phyloP scores from a whole-genome alignment of 495 filamentous ascomycete genomes.

The Daldinia decipiens region DNA sequence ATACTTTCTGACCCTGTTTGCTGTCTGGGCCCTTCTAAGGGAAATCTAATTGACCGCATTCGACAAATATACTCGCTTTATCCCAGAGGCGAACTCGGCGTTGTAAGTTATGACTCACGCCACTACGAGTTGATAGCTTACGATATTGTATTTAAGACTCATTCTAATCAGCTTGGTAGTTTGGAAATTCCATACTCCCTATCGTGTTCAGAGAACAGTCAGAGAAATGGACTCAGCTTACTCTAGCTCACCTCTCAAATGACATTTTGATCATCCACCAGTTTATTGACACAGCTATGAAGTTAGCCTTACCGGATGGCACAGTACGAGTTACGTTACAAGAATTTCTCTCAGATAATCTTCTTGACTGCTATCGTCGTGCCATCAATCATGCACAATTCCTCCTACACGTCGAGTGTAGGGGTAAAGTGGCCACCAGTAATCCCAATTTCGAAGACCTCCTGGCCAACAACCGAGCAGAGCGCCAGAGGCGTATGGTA shows the following conservation, averaged over 20 bases:
- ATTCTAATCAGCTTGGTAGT: constrained; percentile 23
- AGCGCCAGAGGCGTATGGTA: not conserved
- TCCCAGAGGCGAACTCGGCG: constrained; percentile 40
- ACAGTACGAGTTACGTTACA: constrained; percentile 47
- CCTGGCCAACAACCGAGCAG: not conserved
- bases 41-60: constrained; percentile 24
- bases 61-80: constrained; percentile 10
- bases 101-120: constrained; percentile 12
- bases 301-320: constrained; percentile 48
- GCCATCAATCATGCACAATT: constrained; percentile 56
- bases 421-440: constrained; percentile 55
- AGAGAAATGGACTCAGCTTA: constrained; percentile 59
- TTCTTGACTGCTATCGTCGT: constrained; percentile 53
- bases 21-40: constrained; percentile 3
- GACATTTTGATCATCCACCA: constrained; percentile 57
- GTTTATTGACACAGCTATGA: constrained; percentile 55
- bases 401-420: constrained; percentile 59
- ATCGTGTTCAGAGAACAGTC: constrained; percentile 62
- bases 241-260: constrained; percentile 57
- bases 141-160: not conserved
- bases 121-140: not conserved
- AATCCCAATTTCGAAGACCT: constrained; percentile 60
- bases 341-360: constrained; percentile 50
- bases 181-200: constrained; percentile 53
- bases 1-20: constrained; percentile 4